Percentiles rank a stretch among this genome's conserved stretches.
phyloP scores from a whole-genome alignment of 75 land plant species.

The Gnetum montanum region DNA sequence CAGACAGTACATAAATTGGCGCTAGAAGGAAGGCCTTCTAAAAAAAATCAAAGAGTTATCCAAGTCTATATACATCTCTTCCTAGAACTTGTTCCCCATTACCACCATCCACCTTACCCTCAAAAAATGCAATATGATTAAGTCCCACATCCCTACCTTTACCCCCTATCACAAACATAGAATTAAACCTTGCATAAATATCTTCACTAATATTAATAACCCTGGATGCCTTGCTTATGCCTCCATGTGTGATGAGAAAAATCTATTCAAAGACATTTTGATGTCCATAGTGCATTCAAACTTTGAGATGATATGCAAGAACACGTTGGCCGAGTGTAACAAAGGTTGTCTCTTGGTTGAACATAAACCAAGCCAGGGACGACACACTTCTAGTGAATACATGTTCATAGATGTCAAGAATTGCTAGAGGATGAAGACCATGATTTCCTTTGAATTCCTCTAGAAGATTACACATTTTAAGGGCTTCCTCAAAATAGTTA shows the following conservation, averaged over 20 bases:
- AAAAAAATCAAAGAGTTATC: constrained; percentile 83
- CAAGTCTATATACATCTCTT: constrained; percentile 85
- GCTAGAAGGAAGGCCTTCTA: constrained; percentile 88
- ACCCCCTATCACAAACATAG: constrained; percentile 81
- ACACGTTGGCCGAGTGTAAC: constrained; percentile 96
- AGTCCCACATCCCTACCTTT: constrained; percentile 96
- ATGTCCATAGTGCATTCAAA: constrained; percentile 98
- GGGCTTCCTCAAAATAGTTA: constrained; percentile 87
- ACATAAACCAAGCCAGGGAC: constrained; percentile 98
- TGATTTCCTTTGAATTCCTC: constrained; percentile 60
- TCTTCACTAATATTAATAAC: constrained; percentile 96
- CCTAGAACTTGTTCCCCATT: constrained; percentile 90
- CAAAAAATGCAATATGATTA: constrained; percentile 87
- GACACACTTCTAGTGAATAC: constrained; percentile 94
- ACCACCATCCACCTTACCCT: constrained; percentile 92
- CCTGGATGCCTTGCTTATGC: constrained; percentile 88
- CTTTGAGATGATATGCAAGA: constrained; percentile 79
- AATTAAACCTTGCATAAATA: constrained; percentile 87
- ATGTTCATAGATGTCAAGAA: constrained; percentile 88
- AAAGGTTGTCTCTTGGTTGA: constrained; percentile 92
- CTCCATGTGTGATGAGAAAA: constrained; percentile 83
- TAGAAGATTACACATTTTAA: constrained; percentile 84
- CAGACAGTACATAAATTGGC: no score
- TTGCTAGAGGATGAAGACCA: constrained; percentile 79
- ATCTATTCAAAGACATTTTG: constrained; percentile 94